Conservation (phyloP, 2,329 filamentous ascomycete species). For the Neonectria neomacrospora region DNA sequence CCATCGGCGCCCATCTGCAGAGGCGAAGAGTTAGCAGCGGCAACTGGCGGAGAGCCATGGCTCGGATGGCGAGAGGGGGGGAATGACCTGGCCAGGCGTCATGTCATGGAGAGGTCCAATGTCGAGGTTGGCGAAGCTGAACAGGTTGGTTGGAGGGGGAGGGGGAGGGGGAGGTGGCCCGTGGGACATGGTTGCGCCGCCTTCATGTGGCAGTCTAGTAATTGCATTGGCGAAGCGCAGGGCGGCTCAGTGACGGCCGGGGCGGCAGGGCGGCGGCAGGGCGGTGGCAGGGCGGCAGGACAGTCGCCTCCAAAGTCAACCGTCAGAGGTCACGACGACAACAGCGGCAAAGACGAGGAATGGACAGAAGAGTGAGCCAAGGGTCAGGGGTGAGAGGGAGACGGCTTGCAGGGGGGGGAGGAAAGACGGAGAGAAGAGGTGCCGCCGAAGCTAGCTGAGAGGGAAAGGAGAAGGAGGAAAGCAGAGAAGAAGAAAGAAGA, state of each 20-base stretch:
- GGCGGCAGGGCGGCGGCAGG: background rate
- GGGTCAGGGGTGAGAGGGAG: background rate
- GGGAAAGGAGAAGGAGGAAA: slow-evolving; percentile 1
- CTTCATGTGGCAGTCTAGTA: slow-evolving; percentile 40
- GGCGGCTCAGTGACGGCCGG: background rate
- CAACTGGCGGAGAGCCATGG: slow-evolving; percentile 22
- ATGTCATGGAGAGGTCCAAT: slow-evolving; percentile 44
- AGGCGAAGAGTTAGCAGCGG: slow-evolving; percentile 35
- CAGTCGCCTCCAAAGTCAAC: background rate
- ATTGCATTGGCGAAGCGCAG: slow-evolving; percentile 44
- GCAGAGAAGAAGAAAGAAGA: slow-evolving; percentile 5
- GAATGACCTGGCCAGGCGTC: slow-evolving; percentile 41
- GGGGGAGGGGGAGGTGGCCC: slow-evolving; percentile 50
- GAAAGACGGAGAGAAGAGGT: background rate
- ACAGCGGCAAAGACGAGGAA: background rate
- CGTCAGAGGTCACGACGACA: background rate
- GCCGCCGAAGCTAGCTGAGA: background rate
- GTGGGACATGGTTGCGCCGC: slow-evolving; percentile 49
- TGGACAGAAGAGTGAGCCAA: background rate
- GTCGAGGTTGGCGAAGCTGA: slow-evolving; percentile 50
- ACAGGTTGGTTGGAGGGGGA: slow-evolving; percentile 49
- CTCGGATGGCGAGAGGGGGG: slow-evolving; percentile 23
- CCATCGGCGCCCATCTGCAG: slow-evolving; percentile 42
- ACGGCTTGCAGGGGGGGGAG: background rate
- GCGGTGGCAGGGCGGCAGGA: background rate